phyloP scores from a whole-genome alignment of 2,329 filamentous ascomycete species.

The Keithomyces neogunnii region DNA sequence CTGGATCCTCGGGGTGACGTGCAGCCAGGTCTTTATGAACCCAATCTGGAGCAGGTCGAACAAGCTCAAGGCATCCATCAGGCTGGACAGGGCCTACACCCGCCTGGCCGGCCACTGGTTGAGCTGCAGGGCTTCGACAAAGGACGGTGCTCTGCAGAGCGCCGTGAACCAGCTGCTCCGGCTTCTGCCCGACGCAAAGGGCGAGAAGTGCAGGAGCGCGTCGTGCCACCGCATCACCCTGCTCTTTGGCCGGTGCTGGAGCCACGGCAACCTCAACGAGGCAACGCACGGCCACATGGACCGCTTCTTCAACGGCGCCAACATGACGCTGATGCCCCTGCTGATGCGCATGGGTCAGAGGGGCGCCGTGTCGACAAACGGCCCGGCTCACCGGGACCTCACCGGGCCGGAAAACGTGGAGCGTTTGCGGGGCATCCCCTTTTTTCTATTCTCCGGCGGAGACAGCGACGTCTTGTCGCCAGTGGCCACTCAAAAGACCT shows the following conservation, averaged over 20 bases:
- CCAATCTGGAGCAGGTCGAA: conserved; percentile 49
- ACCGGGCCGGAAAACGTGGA: conserved; percentile 41
- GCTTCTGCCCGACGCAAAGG: conserved; percentile 43
- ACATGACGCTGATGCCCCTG: conserved; percentile 47
- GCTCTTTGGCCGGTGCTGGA: conserved; percentile 55
- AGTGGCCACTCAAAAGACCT: conserved; percentile 43
- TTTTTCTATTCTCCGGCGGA: conserved; percentile 46
- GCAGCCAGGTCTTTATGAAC: conserved; percentile 56
- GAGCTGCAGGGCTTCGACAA: conserved; percentile 40
- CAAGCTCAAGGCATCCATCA: conserved; percentile 45
- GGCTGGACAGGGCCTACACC: conserved; percentile 41
- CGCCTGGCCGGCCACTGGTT: conserved; percentile 45
- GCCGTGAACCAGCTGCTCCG: conserved; percentile 47
- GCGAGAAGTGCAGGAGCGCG: conserved; percentile 53
- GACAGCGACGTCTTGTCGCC: conserved; percentile 50
- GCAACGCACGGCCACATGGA: conserved; percentile 55
- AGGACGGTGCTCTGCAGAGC: conserved; percentile 34
- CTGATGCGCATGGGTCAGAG: conserved; percentile 47
- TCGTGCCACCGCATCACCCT: conserved; percentile 52
- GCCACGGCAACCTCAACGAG: conserved; percentile 56
- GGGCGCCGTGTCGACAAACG: conserved; percentile 45
- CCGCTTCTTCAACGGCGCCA: conserved; percentile 53
- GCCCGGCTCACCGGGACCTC: conserved; percentile 36
- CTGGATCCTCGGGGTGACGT: conserved; percentile 51
- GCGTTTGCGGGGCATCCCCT: conserved; percentile 42